Evolutionary conservation across 106 monocot species (phyloP).

Genomic region (Platanthera guangdongensis): DNA sequence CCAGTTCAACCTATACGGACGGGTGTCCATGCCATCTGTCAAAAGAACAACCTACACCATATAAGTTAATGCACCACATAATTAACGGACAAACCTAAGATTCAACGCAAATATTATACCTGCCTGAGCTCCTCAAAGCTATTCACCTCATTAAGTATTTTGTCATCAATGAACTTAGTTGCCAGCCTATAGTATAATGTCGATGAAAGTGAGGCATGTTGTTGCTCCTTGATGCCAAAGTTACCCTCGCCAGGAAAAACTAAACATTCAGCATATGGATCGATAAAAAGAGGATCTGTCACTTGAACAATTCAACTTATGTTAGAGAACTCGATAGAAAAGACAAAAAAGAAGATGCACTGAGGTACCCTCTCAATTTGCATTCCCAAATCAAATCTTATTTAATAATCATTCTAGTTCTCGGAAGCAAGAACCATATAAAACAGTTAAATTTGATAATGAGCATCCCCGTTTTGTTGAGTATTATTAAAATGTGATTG

Average conservation of each 20-base stretch:
- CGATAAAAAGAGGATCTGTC: slow-evolving; percentile 84
- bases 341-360: neutral
- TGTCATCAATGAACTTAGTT: slow-evolving; percentile 84
- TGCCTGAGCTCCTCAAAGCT: slow-evolving; percentile 58
- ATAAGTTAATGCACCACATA: slow-evolving; percentile 27
- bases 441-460: too few relatives aligned
- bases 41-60: slow-evolving; percentile 76
- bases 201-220: neutral
- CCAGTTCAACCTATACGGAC: slow-evolving; percentile 86
- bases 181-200: slow-evolving; percentile 36
- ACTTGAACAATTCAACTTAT: neutral
- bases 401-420: too few relatives aligned
- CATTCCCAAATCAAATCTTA: too few relatives aligned
- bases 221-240: slow-evolving; percentile 4
- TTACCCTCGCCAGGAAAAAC: slow-evolving; percentile 20
- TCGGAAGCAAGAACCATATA: too few relatives aligned
- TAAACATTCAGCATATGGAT: slow-evolving; percentile 76
- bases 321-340: neutral
- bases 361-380: too few relatives aligned
- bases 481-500: too few relatives aligned
- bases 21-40: slow-evolving; percentile 97
- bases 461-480: too few relatives aligned
- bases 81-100: neutral
- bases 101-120: slow-evolving; percentile 32
- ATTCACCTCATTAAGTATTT: slow-evolving; percentile 32